A percentile compares a stretch with the other conserved stretches of the same genome.
These are phyloP conservation scores for Cutaneotrichosporon mucoides DNA, from an alignment of 1,284 basidiomycete genomes.

Conservation along the genomic window DNA sequence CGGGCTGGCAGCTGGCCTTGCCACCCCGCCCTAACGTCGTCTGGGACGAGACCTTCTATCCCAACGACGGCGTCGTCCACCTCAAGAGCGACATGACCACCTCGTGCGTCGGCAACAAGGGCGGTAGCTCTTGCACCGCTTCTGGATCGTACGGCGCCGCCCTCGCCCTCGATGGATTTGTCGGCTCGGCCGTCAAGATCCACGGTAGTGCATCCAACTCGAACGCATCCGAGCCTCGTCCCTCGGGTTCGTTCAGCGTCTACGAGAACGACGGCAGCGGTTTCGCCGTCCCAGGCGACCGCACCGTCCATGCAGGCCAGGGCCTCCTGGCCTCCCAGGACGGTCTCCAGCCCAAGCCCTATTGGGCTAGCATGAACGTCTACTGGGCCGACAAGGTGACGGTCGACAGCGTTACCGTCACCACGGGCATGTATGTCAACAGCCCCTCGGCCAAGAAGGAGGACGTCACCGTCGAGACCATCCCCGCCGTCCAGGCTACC, in stretches of 20 bases:
- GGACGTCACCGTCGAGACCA: neutral
- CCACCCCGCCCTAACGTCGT: neutral
- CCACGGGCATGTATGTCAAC: slow-evolving; percentile 1
- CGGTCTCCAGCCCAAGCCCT: neutral
- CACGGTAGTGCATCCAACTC: neutral
- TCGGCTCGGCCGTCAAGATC: neutral
- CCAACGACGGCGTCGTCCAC: slow-evolving; percentile 1
- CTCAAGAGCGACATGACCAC: slow-evolving; percentile 1
- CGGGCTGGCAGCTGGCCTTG: neutral
- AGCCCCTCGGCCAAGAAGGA: neutral
- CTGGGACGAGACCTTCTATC: neutral
- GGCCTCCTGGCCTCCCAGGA: neutral
- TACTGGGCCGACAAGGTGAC: neutral
- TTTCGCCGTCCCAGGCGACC: neutral
- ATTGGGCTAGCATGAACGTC: neutral
- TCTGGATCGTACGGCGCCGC: neutral
- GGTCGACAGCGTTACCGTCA: neutral
- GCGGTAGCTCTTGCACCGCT: neutral
- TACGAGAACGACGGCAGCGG: neutral
- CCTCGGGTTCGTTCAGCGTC: neutral
- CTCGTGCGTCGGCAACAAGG: neutral
- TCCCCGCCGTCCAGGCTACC: neutral
- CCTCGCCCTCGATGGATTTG: neutral
- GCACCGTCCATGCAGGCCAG: neutral
- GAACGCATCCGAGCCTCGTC: neutral